A percentile compares a stretch with the other conserved stretches of the same genome.
phyloP scores from a whole-genome alignment of 2,329 filamentous ascomycete species.

The Fonsecaea monophora region DNA sequence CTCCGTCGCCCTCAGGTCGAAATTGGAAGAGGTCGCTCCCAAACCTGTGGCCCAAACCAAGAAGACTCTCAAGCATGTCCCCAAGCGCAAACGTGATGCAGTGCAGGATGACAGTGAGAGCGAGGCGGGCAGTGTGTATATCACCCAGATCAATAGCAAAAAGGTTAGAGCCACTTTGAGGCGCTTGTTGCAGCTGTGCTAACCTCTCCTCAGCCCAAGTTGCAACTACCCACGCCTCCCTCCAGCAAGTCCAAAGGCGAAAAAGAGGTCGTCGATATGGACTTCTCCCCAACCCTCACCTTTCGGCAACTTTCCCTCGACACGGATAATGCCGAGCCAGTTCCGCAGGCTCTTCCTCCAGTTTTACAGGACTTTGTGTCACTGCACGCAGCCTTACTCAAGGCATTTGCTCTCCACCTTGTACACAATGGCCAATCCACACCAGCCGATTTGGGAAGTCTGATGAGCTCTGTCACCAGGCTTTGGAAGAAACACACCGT shows the following conservation, averaged over 20 bases:
- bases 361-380: slow-evolving; percentile 31
- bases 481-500: slow-evolving; percentile 76
- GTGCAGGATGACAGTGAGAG: slow-evolving; percentile 28
- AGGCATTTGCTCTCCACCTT: slow-evolving; percentile 71
- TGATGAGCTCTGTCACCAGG: slow-evolving; percentile 69
- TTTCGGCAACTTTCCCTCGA: slow-evolving; percentile 30
- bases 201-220: slow-evolving; percentile 22
- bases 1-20: slow-evolving; percentile 12
- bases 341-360: slow-evolving; percentile 23
- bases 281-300: slow-evolving; percentile 26
- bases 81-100: slow-evolving; percentile 32
- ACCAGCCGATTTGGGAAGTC: slow-evolving; percentile 67
- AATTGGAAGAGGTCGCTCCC: slow-evolving; percentile 24
- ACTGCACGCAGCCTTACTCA: slow-evolving; percentile 71
- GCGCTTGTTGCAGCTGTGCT: slow-evolving; percentile 1
- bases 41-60: slow-evolving; percentile 13
- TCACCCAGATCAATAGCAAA: slow-evolving; percentile 12
- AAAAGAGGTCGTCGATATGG: slow-evolving; percentile 20
- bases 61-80: slow-evolving; percentile 12
- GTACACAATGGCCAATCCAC: slow-evolving; percentile 70
- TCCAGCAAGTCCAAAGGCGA: slow-evolving; percentile 17
- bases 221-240: slow-evolving; percentile 30
- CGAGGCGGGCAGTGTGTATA: slow-evolving; percentile 15
- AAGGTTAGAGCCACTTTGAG: slow-evolving; percentile 22
- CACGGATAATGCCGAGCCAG: neutral